These are phyloP conservation scores for Fusarium sp. DNA, from an alignment of 2,329 filamentous ascomycete genomes.

Conservation along the genomic window DNA sequence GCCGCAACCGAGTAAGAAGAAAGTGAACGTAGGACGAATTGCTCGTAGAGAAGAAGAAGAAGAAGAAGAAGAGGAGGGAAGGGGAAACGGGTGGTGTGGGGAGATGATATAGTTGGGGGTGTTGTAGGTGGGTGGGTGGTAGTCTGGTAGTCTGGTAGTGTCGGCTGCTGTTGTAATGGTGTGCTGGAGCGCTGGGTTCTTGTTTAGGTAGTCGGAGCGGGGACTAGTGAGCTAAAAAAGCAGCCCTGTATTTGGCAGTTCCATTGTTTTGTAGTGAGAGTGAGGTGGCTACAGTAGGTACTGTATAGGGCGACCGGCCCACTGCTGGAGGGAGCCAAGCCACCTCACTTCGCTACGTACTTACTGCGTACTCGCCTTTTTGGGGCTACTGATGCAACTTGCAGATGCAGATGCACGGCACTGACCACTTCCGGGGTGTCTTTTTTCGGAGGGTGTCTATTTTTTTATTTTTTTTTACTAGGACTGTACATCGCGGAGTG, in stretches of 20 bases:
- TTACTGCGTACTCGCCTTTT: too few species aligned
- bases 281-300: slow-evolving; percentile 29
- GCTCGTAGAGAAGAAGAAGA: slow-evolving; percentile 64
- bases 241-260: slow-evolving; percentile 34
- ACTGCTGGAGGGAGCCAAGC: slow-evolving; percentile 44
- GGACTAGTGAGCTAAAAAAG: slow-evolving; percentile 31
- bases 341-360: neutral
- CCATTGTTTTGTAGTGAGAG: slow-evolving; percentile 19
- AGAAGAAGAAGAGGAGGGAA: slow-evolving; percentile 56
- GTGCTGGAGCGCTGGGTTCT: neutral
- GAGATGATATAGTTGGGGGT: slow-evolving; percentile 53
- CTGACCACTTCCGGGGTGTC: slow-evolving; percentile 38
- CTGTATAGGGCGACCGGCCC: slow-evolving; percentile 19
- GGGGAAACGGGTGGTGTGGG: slow-evolving; percentile 58
- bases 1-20: slow-evolving; percentile 68
- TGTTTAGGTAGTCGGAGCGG: slow-evolving; percentile 9
- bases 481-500: too few species aligned
- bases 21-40: slow-evolving; percentile 69
- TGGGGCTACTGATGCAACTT: slow-evolving; percentile 7
- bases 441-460: slow-evolving; percentile 28
- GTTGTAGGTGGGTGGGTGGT: neutral
- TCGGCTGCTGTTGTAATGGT: neutral
- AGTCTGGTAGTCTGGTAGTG: too few species aligned
- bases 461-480: neutral
- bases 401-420: slow-evolving; percentile 41